These are phyloP conservation scores for Pascua guehoae DNA, from an alignment of 1,284 basidiomycete genomes.

Conservation along the genomic window DNA sequence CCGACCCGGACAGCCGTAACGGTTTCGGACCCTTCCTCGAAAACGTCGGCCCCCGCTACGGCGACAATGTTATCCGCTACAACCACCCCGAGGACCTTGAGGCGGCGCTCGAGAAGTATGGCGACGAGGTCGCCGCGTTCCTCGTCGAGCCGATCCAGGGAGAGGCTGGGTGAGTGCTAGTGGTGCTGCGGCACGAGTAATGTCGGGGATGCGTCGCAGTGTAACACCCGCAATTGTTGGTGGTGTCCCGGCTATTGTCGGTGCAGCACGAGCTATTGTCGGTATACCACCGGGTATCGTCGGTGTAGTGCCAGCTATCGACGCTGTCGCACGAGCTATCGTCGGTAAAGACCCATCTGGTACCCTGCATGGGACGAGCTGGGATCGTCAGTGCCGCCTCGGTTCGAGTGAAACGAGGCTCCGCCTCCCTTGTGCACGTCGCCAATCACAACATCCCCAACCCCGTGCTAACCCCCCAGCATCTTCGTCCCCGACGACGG, in stretches of 20 bases:
- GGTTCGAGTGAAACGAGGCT: no score
- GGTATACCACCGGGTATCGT: no score
- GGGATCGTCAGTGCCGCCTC: no score
- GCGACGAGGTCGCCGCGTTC: conserved; percentile 84
- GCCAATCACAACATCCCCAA: conserved; percentile 37
- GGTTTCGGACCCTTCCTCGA: conserved; percentile 90
- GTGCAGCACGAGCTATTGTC: no score
- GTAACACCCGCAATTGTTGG: no score
- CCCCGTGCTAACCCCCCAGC: conserved; percentile 30
- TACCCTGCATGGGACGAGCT: no score
- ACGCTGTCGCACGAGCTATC: no score
- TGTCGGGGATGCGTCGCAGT: no score
- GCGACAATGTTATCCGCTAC: conserved; percentile 65
- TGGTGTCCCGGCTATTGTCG: no score
- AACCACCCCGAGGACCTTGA: conserved; percentile 79
- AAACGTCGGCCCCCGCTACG: conserved; percentile 69
- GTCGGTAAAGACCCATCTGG: no score
- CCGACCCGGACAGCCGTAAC: conserved; percentile 81
- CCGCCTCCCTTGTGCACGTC: neutral
- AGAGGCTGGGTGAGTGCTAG: conserved; percentile 64
- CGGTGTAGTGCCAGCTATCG: no score
- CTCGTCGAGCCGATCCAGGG: conserved; percentile 97
- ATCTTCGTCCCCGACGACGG: conserved; percentile 90
- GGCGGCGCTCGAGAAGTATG: conserved; percentile 74
- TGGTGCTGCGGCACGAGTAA: conserved; percentile 34